Percentiles rank a stretch among this genome's conserved stretches.
Evolutionary conservation across 306 rosid species (phyloP).

Genomic region (Rosa persica): DNA sequence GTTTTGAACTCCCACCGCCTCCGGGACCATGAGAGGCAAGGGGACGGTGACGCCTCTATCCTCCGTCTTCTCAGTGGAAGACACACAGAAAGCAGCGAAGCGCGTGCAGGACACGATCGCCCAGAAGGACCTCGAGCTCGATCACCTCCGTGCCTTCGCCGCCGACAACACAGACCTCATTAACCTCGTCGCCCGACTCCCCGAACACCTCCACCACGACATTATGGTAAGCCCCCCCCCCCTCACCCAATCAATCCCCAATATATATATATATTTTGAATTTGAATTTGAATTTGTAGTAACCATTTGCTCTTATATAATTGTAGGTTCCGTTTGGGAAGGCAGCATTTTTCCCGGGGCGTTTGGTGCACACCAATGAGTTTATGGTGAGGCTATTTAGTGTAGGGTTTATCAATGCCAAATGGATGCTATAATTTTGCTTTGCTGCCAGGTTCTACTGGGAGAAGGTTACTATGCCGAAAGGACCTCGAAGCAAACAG

Average conservation of each 20-base stretch:
- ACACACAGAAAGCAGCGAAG: constrained; percentile 59
- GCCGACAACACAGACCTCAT: constrained; percentile 61
- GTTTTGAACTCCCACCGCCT: constrained; percentile 7
- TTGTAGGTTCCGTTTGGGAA: constrained; percentile 90
- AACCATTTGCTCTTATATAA: not conserved
- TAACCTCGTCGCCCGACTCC: constrained; percentile 74
- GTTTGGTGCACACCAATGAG: constrained; percentile 88
- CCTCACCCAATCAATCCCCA: not conserved
- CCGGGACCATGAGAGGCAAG: constrained; percentile 47
- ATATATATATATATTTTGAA: no score
- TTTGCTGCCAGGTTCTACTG: constrained; percentile 59
- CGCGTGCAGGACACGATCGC: constrained; percentile 54
- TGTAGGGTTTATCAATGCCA: not conserved
- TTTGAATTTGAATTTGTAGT: not conserved
- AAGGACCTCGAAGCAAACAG: constrained; percentile 72
- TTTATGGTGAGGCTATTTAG: constrained; percentile 49
- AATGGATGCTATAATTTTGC: not conserved
- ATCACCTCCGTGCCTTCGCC: constrained; percentile 50
- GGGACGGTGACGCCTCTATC: constrained; percentile 69
- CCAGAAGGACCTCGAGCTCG: constrained; percentile 44
- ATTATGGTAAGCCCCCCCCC: constrained; percentile 51
- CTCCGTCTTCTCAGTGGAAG: constrained; percentile 54
- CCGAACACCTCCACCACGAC: constrained; percentile 77
- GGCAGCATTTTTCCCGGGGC: constrained; percentile 92
- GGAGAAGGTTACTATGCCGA: constrained; percentile 90